Conservation (phyloP, 2,329 filamentous ascomycete genomes). For the Fusarium caatingaense region DNA sequence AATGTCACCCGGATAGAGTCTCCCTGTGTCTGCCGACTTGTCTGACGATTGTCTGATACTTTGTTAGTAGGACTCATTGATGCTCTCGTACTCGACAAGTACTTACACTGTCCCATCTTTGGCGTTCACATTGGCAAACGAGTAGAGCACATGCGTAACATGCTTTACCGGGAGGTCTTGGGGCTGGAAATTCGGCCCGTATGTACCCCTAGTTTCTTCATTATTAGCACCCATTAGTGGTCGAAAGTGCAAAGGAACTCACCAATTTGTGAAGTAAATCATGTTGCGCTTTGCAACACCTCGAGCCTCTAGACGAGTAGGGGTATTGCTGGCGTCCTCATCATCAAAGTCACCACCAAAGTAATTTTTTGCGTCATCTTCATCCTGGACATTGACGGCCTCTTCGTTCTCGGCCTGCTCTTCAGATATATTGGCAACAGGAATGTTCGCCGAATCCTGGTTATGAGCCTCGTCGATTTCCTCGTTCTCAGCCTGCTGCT, state of each 20-base stretch:
- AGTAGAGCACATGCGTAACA: conserved; percentile 79
- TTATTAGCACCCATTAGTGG: conserved; percentile 12
- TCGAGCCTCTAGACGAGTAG: conserved; percentile 28
- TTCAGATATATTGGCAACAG: neutral
- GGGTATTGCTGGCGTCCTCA: conserved; percentile 11
- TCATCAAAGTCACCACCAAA: conserved; percentile 23
- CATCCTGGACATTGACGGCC: neutral
- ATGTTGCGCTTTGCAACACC: conserved; percentile 51
- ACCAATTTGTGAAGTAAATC: conserved; percentile 68
- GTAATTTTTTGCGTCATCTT: conserved; percentile 10
- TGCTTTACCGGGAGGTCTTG: conserved; percentile 74
- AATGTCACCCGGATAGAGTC: conserved; percentile 74
- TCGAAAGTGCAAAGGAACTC: conserved; percentile 14
- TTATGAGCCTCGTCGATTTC: neutral
- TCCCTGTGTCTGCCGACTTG: conserved; percentile 65
- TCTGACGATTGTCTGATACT: conserved; percentile 42
- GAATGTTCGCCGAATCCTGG: neutral
- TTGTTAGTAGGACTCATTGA: neutral
- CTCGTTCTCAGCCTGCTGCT: neutral
- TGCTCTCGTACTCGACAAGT: no score
- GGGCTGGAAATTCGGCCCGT: conserved; percentile 74
- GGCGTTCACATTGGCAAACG: conserved; percentile 59
- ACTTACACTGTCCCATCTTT: conserved; percentile 61
- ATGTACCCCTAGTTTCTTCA: conserved; percentile 70
- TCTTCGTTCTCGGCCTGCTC: conserved; percentile 8